Base-by-base conservation (phyloP, 179 eudicot genomes). In the Drosera spatulata region DNA sequence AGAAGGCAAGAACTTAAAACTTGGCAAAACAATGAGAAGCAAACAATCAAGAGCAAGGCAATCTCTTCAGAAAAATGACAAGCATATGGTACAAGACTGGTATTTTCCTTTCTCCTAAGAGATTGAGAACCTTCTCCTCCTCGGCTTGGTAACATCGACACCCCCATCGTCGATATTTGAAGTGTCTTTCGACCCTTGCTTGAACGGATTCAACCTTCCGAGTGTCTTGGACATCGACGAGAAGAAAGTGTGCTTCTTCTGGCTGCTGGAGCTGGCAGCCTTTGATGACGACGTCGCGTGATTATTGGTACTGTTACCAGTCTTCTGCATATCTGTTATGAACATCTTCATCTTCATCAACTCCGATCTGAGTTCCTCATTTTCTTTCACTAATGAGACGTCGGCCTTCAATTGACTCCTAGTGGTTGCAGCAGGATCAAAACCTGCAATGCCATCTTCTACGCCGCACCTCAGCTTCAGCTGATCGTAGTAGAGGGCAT, bases 141-240 rank as follows among this genome's bases (percentile, higher is more conserved):
- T 85, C 14, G 99, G 99, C 84, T 94, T 94, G 33, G 84, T 83
- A 12, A 81, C 48, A 60, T 94, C 99, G 49, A 74, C 33, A 22
- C 33, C 77, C 1, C 56, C 91, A 50, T 90, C 97, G 15, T 82
- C 93, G 42, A 94, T 73, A 57, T 77, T 65, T 10, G 74, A 80
- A 10, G 97, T 94, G 46, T 94, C 99, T 79, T 90, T 94, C 2
- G 99, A 94, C 51, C 88, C 99, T 54, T 93, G 82, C 73, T 79
- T 94, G 59, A 94, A 94, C 7, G 99, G 99, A 56, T 94, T 94
- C 66, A 94, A 64, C 74, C 83, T 94, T 4, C 99, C 99, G 43
- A 89, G 44, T 12, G 77, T 90, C 76, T 79, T 94, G 2, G 99
- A 86, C 85, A 94, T 49, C 2, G 96, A 81, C 3, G 97, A 89